phyloP scores from a whole-genome alignment of 192 early-diverging fungal species.

The Spizellomyces sp. region DNA sequence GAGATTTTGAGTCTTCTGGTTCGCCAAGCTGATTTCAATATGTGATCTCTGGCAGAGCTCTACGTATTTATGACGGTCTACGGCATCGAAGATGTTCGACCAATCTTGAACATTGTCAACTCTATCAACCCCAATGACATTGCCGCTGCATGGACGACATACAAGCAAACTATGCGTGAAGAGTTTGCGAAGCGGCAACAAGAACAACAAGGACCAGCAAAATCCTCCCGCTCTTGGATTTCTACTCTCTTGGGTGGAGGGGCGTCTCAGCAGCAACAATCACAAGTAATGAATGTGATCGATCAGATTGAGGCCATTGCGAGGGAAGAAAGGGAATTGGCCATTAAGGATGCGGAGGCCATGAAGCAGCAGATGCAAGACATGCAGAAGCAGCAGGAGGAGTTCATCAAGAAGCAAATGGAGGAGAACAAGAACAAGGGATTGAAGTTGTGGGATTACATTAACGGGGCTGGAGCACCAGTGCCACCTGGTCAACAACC shows the following conservation, averaged over 20 bases:
- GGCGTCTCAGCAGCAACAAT: conserved; percentile 38
- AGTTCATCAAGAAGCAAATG: conserved; percentile 71
- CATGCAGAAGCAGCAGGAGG: conserved; percentile 62
- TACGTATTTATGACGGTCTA: conserved; percentile 36
- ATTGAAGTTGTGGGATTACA: conserved; percentile 70
- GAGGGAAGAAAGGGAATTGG: conserved; percentile 61
- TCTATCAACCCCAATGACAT: conserved; percentile 35
- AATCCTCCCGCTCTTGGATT: conserved; percentile 13
- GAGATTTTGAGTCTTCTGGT: not conserved
- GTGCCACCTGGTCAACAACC: no score
- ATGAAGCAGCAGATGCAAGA: conserved; percentile 70
- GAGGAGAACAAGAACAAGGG: conserved; percentile 89
- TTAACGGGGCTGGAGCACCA: conserved; percentile 25
- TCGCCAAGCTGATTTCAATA: conserved; percentile 1
- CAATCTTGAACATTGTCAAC: conserved; percentile 42
- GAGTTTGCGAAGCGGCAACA: conserved; percentile 28
- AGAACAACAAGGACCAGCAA: conserved; percentile 8
- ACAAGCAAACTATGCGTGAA: conserved; percentile 43
- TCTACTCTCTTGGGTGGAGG: conserved; percentile 31
- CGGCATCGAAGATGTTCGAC: conserved; percentile 50
- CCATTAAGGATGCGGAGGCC: conserved; percentile 68
- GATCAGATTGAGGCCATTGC: conserved; percentile 68
- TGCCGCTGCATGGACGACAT: conserved; percentile 42
- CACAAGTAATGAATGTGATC: conserved; percentile 64
- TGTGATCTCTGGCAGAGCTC: conserved; percentile 40